A percentile compares a stretch with the other conserved stretches of the same genome.
Conservation (phyloP, 2,329 filamentous ascomycete species). For the Colletotrichum zoysiae region DNA sequence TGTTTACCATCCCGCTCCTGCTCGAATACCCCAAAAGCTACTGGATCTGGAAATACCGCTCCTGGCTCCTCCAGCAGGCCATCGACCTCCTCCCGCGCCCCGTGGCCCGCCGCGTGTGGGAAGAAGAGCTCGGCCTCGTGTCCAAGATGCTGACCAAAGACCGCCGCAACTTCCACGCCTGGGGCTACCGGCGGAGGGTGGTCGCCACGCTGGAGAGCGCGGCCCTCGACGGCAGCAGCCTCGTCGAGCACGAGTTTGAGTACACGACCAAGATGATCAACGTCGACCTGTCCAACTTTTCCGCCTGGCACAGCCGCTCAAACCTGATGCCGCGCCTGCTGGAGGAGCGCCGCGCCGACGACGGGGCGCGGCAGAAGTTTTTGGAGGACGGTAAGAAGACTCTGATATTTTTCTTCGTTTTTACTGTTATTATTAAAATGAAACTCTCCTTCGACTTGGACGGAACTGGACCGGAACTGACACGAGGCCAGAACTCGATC, state of each 20-base stretch:
- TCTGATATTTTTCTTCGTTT: no score
- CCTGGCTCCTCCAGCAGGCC: conserved; percentile 84
- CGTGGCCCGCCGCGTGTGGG: conserved; percentile 78
- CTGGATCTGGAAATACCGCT: conserved; percentile 98
- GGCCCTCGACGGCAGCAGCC: conserved; percentile 65
- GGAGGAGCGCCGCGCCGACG: conserved; percentile 75
- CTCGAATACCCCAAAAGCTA: conserved; percentile 95
- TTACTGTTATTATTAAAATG: no score
- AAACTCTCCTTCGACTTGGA: background rate
- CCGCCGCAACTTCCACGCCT: conserved; percentile 94
- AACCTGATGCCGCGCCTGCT: conserved; percentile 84
- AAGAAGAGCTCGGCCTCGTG: conserved; percentile 84
- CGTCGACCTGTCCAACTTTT: conserved; percentile 92
- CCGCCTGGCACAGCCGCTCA: conserved; percentile 93
- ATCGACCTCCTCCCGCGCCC: conserved; percentile 70
- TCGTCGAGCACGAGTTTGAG: conserved; percentile 84
- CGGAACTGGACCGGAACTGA: background rate
- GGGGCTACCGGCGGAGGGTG: conserved; percentile 88
- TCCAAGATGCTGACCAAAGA: conserved; percentile 91
- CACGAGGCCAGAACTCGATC: conserved; percentile 72
- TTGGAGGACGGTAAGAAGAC: conserved; percentile 73
- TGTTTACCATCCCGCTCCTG: conserved; percentile 86
- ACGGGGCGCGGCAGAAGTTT: conserved; percentile 73
- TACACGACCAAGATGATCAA: conserved; percentile 93
- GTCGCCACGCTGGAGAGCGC: conserved; percentile 79